phyloP scores from a whole-genome alignment of 2,329 filamentous ascomycete species.

The Didymella pomorum region DNA sequence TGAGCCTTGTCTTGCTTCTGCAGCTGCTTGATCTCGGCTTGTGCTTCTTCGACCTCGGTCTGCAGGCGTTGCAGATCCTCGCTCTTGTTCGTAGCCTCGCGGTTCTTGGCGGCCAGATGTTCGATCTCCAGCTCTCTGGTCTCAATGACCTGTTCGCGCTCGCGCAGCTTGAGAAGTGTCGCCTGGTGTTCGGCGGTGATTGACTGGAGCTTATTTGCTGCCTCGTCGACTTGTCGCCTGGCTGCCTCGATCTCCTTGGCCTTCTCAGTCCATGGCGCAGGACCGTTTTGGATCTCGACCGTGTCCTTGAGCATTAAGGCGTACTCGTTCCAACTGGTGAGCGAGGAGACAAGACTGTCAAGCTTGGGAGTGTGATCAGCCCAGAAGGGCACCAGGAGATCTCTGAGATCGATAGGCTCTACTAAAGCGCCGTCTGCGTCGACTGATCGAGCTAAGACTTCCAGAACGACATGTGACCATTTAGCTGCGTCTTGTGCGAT shows the following conservation, averaged over 20 bases:
- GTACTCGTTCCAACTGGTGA: conserved; percentile 72
- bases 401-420: conserved; percentile 12
- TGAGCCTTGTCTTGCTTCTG: conserved; percentile 29
- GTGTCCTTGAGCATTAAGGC: conserved; percentile 55
- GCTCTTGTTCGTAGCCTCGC: conserved; percentile 39
- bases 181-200: conserved; percentile 83
- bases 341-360: conserved; percentile 11
- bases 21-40: conserved; percentile 33
- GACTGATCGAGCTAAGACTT: conserved; percentile 13
- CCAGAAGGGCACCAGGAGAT: conserved; percentile 18
- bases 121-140: conserved; percentile 76
- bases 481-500: conserved; percentile 25
- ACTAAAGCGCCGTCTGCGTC: conserved; percentile 13
- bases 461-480: conserved; percentile 16
- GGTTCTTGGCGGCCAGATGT: conserved; percentile 74
- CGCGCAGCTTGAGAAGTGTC: conserved; percentile 70
- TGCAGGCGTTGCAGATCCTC: conserved; percentile 34
- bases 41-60: conserved; percentile 29
- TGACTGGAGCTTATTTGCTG: conserved; percentile 82
- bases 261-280: conserved; percentile 83
- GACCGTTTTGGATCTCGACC: conserved; percentile 70
- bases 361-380: conserved; percentile 16
- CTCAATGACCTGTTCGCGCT: conserved; percentile 80
- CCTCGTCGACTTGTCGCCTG: conserved; percentile 80
- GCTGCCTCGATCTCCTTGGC: conserved; percentile 82